These are phyloP conservation scores for Castanea crenata DNA, from an alignment of 306 rosid species.

Conservation along the genomic window DNA sequence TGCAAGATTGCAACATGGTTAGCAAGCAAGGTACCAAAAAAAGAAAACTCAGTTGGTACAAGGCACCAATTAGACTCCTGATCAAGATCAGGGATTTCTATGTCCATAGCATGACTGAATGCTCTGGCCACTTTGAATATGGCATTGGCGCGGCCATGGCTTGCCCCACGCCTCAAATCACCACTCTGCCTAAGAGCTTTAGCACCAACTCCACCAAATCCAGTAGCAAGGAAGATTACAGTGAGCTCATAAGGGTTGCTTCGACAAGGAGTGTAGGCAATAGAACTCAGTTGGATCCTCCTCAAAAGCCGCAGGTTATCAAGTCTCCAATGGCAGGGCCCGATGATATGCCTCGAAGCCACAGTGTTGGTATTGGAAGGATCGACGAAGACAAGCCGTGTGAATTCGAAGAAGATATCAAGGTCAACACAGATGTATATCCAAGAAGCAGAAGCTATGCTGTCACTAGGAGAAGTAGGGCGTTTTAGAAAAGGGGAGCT, in stretches of 20 bases:
- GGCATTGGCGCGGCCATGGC: slow-evolving; percentile 28
- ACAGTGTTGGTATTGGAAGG: slow-evolving; percentile 48
- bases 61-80: slow-evolving; percentile 42
- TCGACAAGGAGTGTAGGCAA: slow-evolving; percentile 16
- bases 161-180: slow-evolving; percentile 26
- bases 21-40: slow-evolving; percentile 18
- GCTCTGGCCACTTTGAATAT: slow-evolving; percentile 23
- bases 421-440: slow-evolving; percentile 15
- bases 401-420: slow-evolving; percentile 40
- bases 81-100: slow-evolving; percentile 49
- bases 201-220: slow-evolving; percentile 34
- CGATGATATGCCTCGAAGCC: slow-evolving; percentile 29
- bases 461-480: slow-evolving; percentile 19
- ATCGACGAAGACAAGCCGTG: slow-evolving; percentile 64
- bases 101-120: slow-evolving; percentile 39
- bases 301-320: not conserved
- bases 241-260: slow-evolving; percentile 52
- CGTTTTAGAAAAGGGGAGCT: not conserved
- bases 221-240: slow-evolving; percentile 24
- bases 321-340: not conserved
- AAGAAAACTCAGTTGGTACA: slow-evolving; percentile 17
- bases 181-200: slow-evolving; percentile 48
- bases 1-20: slow-evolving; percentile 5
- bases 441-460: slow-evolving; percentile 56
- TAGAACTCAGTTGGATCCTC: not conserved